These are phyloP conservation scores for Fusarium illudens DNA, from an alignment of 2,329 filamentous ascomycete species.

Conservation along the genomic window DNA sequence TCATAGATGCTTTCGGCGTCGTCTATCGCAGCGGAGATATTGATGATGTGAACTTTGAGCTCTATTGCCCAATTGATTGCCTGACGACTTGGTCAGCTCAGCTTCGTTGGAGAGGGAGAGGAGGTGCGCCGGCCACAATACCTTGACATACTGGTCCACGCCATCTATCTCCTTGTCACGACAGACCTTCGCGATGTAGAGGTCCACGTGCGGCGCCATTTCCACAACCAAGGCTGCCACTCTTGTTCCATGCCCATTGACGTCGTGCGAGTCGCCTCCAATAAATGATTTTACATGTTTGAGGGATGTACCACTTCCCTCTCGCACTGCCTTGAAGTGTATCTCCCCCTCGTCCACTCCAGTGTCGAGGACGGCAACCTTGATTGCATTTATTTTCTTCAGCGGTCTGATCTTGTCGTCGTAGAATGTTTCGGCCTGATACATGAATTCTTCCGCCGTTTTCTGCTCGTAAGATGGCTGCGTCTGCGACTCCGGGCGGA, in stretches of 20 bases:
- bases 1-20: neutral
- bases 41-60: slow-evolving; percentile 5
- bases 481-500: neutral
- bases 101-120: neutral
- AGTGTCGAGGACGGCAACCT: slow-evolving; percentile 9
- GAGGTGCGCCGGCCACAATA: neutral
- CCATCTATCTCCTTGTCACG: neutral
- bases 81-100: neutral
- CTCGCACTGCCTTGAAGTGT: neutral
- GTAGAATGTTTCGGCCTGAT: neutral
- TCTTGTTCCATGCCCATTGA: slow-evolving; percentile 9
- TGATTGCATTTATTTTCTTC: neutral
- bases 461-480: neutral
- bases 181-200: slow-evolving; percentile 16
- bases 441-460: neutral
- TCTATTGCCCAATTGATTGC: slow-evolving; percentile 9
- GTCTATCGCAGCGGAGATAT: slow-evolving; percentile 1
- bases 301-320: neutral
- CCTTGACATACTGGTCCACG: neutral
- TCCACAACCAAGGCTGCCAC: neutral
- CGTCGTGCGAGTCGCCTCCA: neutral
- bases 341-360: neutral
- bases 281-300: neutral
- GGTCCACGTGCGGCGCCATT: slow-evolving; percentile 9
- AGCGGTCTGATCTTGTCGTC: neutral